Conservation (phyloP, 2,329 filamentous ascomycete genomes). For the Neonectria coccinea region DNA sequence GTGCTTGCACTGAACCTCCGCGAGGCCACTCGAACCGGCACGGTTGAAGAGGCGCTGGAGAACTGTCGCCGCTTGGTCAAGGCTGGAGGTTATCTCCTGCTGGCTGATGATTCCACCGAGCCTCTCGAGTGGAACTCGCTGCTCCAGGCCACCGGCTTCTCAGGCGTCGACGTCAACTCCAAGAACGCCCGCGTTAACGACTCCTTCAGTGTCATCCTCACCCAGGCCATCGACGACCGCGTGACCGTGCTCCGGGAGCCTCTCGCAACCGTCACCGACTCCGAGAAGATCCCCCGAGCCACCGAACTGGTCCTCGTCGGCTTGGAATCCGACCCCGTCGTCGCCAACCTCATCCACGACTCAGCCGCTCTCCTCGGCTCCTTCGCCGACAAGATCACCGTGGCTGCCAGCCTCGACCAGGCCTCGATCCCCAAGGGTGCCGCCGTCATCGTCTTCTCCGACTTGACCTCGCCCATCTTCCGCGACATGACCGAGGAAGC, state of each 20-base stretch:
- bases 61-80: neutral
- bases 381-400: neutral
- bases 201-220: neutral
- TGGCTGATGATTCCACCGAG: neutral
- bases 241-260: neutral
- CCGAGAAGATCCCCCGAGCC: neutral
- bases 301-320: neutral
- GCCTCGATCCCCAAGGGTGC: constrained; percentile 1
- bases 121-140: constrained; percentile 1
- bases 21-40: neutral
- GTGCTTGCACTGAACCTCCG: constrained; percentile 1
- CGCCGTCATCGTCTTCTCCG: constrained; percentile 2
- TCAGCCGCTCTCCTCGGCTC: neutral
- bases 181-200: neutral
- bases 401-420: neutral
- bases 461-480: neutral
- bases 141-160: neutral
- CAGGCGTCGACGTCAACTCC: neutral
- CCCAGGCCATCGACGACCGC: constrained; percentile 4
- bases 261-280: neutral
- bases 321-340: neutral
- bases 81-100: neutral
- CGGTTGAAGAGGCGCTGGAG: neutral
- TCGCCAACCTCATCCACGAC: neutral
- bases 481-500: neutral